Base-by-base conservation (phyloP, 179 eudicot species). In the Actinidia chinensis region DNA sequence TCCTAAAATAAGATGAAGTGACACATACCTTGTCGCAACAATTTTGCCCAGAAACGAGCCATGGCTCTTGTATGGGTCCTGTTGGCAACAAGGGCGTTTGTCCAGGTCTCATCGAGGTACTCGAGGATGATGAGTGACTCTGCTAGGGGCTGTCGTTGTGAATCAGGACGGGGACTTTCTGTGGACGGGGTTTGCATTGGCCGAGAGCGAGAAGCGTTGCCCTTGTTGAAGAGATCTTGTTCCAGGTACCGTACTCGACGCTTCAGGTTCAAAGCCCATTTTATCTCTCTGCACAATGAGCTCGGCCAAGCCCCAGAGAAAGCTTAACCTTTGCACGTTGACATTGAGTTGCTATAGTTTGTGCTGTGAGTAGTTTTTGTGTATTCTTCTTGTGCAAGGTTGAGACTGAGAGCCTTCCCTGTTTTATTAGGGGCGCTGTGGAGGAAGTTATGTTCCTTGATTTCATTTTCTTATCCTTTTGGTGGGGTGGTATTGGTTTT, bases 21-120 rank as follows among this genome's bases (percentile, higher is more conserved):
- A n/a, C n/a, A n/a, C n/a, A 14, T 17, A 73, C 76, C 76, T 73
- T 54, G 1, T 52, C 64, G 2, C 55, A 50, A 42, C 18, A 73
- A 73, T 3, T 54, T 73, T 1, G 76, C 76, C 76, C 76, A 73
- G 44, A 73, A 73, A 8, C 64, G 76, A 22, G 63, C 64, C 64
- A n/a, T 54, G 64, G 76, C 76, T 36, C 63, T 73, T 10, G 6
- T 73, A 73, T 3, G 76, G 28, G 40, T 54, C 28, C 55, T 73
- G 48, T 18, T n/a, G 64, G 76, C 64, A 73, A 36, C 2, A 73
- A 36, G 28, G 76, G 76, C 17, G 1, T 58, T 25, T 54, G 54
- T 73, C 76, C 76, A 73, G 1, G 64, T 73, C 76, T 73, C 76
- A 9, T 73, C 76, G 0, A 73, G 18, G 23, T 55, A 73, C 48